Evolutionary conservation across 208 protist species (phyloP).

Genomic region (Acanthamoeba castellanii): DNA sequence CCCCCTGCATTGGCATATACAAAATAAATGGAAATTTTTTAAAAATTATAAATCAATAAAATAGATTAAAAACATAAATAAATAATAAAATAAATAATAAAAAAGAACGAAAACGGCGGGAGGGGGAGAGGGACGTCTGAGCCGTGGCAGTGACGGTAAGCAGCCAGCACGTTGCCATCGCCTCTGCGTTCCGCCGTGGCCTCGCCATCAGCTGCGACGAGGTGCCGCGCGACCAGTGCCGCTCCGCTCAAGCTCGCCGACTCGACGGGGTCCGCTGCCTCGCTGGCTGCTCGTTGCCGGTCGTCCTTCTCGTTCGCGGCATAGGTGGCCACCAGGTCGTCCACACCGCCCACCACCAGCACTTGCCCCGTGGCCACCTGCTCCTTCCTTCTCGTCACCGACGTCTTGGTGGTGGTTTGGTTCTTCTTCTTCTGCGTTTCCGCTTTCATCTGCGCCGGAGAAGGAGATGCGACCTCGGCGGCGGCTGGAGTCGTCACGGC

Average conservation of each 20-base stretch:
- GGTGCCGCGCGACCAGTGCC: not conserved
- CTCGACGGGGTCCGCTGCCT: not conserved
- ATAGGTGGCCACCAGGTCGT: slow-evolving; percentile 3
- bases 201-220: not conserved
- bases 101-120: not conserved
- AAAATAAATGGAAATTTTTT: no score
- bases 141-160: not conserved
- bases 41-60: no score
- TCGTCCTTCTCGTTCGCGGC: not conserved
- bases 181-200: not conserved
- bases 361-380: not conserved
- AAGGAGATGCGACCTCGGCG: no score
- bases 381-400: not conserved
- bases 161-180: not conserved
- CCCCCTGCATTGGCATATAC: not conserved
- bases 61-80: not conserved
- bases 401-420: not conserved
- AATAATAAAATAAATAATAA: not conserved
- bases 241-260: not conserved
- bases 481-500: no score
- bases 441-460: no score
- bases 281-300: not conserved
- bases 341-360: not conserved
- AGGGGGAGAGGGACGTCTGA: not conserved
- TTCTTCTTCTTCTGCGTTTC: not conserved